Conservation (phyloP, 1,284 basidiomycete genomes). For the Melampsora americana region DNA sequence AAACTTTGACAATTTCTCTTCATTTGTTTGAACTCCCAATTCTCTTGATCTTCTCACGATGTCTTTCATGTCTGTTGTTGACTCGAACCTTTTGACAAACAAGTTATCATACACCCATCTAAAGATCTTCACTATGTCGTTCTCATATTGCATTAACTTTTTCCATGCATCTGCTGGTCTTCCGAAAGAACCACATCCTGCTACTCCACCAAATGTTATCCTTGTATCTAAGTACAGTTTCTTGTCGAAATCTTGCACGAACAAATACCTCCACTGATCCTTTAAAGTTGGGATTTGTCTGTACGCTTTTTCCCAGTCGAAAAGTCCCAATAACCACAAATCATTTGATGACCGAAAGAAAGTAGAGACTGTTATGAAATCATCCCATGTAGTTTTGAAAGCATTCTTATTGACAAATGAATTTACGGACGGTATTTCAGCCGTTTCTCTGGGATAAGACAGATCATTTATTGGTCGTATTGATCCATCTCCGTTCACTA, state of each 20-base stretch:
- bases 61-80: neutral
- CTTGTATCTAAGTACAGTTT: neutral
- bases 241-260: neutral
- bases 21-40: neutral
- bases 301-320: too few relatives aligned
- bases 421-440: neutral
- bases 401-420: neutral
- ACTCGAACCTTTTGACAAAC: neutral
- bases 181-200: too few relatives aligned
- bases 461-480: slow-evolving; percentile 10
- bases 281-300: neutral
- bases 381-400: too few relatives aligned
- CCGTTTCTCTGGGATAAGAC: neutral
- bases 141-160: slow-evolving; percentile 5
- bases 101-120: slow-evolving; percentile 13
- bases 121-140: neutral
- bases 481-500: neutral
- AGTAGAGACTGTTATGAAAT: neutral
- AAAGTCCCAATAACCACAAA: neutral
- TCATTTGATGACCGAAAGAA: too few relatives aligned
- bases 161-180: too few relatives aligned
- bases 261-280: slow-evolving; percentile 10
- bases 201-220: slow-evolving; percentile 11
- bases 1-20: slow-evolving; percentile 1
- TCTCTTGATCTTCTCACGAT: neutral